A percentile compares a stretch with the other conserved stretches of the same genome.
Conservation (phyloP, 345 rosid species). For the Arabis hirsuta region DNA sequence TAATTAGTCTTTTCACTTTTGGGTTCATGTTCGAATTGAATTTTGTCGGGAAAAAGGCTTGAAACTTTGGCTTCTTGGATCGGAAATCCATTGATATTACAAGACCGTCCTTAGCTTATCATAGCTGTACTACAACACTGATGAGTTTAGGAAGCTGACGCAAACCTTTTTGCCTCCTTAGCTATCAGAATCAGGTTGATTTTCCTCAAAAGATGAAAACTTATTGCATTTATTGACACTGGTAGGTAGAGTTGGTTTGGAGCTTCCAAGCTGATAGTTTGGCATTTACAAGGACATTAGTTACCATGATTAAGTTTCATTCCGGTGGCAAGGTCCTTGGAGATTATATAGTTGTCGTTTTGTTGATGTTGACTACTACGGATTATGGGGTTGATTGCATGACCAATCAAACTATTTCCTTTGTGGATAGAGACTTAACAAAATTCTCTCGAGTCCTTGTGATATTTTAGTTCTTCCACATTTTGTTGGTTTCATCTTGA, state of each 20-base stretch:
- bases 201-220: neutral
- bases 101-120: neutral
- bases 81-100: neutral
- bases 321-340: neutral
- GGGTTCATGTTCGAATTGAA: neutral
- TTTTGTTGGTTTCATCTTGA: slow-evolving; percentile 10
- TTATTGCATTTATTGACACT: slow-evolving; percentile 6
- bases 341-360: too few relatives aligned
- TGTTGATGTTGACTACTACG: too few relatives aligned
- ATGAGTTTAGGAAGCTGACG: neutral
- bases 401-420: neutral
- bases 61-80: slow-evolving; percentile 2
- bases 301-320: neutral
- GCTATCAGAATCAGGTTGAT: neutral
- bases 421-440: neutral
- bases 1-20: slow-evolving; percentile 8
- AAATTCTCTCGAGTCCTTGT: neutral
- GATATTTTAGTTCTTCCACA: neutral
- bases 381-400: too few relatives aligned
- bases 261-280: neutral
- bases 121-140: neutral
- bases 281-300: neutral
- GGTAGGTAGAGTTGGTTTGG: slow-evolving; percentile 3
- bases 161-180: neutral
- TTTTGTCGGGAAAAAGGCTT: neutral